Evolutionary conservation across 768 basidiomycete genomes (phyloP).

Genomic region (Boletus tomentosulus): DNA sequence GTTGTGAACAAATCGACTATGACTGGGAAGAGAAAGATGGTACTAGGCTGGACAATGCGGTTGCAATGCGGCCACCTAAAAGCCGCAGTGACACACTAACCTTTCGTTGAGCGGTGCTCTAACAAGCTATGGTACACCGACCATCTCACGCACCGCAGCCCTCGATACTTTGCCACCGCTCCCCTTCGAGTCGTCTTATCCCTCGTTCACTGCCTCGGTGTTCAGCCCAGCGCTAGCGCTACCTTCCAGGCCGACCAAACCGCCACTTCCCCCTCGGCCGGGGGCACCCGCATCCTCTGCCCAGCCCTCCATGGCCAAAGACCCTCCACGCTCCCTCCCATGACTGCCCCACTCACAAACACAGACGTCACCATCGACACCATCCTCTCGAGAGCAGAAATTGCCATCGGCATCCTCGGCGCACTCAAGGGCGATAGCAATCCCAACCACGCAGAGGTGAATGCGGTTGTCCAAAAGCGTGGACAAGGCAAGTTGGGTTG

Average conservation of each 20-base stretch:
- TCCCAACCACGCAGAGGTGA: conserved; percentile 45
- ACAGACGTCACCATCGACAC: conserved; percentile 36
- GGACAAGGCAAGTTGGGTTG: conserved; percentile 62
- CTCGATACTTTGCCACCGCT: conserved; percentile 53
- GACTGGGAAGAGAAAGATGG: too few species aligned
- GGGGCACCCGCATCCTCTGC: conserved; percentile 29
- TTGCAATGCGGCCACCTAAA: too few species aligned
- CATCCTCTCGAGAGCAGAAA: conserved; percentile 47
- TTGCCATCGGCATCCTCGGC: conserved; percentile 50
- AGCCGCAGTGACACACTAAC: conserved; percentile 34
- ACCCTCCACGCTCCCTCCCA: conserved; percentile 26
- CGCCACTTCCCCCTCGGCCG: conserved; percentile 42
- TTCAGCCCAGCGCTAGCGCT: conserved; percentile 33
- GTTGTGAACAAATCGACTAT: too few species aligned
- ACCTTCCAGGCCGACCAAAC: conserved; percentile 41
- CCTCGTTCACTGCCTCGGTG: conserved; percentile 43
- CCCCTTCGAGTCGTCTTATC: conserved; percentile 41
- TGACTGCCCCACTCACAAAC: too few species aligned
- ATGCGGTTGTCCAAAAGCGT: conserved; percentile 64
- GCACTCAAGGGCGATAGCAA: conserved; percentile 52
- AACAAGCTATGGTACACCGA: conserved; percentile 33
- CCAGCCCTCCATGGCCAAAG: conserved; percentile 60
- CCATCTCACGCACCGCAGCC: conserved; percentile 33
- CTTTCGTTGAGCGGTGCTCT: conserved; percentile 39
- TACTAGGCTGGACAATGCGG: too few species aligned